These are phyloP conservation scores for Coemansia sp. DNA, from an alignment of 192 early-diverging fungal species.

Conservation along the genomic window DNA sequence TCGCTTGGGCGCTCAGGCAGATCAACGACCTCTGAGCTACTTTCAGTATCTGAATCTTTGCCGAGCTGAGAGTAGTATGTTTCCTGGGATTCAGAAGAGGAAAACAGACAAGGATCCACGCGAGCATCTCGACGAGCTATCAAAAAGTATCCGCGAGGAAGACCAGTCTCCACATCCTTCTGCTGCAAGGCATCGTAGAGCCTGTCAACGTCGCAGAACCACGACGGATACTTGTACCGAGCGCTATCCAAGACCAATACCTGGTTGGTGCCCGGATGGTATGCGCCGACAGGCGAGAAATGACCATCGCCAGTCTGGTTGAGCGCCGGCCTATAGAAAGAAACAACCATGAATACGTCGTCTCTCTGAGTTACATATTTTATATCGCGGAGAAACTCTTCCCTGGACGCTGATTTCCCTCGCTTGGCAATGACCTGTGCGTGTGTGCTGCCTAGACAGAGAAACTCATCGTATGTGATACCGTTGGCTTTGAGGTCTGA, in stretches of 20 bases:
- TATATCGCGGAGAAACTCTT: constrained; percentile 82
- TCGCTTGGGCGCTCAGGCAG: constrained; percentile 37
- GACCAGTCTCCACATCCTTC: constrained; percentile 76
- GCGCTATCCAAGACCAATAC: constrained; percentile 88
- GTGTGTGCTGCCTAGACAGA: constrained; percentile 87
- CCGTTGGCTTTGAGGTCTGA: constrained; percentile 79
- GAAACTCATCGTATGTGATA: constrained; percentile 88
- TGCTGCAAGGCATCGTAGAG: constrained; percentile 83
- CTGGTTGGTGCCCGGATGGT: constrained; percentile 67
- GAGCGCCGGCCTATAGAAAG: constrained; percentile 74
- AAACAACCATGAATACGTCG: constrained; percentile 85
- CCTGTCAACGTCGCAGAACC: constrained; percentile 69
- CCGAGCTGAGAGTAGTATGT: neutral
- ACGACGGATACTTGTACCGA: constrained; percentile 89
- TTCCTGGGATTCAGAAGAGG: constrained; percentile 2
- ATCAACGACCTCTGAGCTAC: constrained; percentile 13
- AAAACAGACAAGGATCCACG: neutral
- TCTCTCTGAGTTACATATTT: constrained; percentile 62
- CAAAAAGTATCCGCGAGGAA: constrained; percentile 86
- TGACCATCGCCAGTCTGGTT: constrained; percentile 94
- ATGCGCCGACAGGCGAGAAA: constrained; percentile 88
- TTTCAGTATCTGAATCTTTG: constrained; percentile 2
- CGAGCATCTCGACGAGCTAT: constrained; percentile 47
- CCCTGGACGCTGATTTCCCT: constrained; percentile 60
- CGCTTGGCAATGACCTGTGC: constrained; percentile 76